A percentile compares a stretch with the other conserved stretches of the same genome.
Evolutionary conservation across 2,329 filamentous ascomycete genomes (phyloP).

Genomic region (Colletotrichum sojae): DNA sequence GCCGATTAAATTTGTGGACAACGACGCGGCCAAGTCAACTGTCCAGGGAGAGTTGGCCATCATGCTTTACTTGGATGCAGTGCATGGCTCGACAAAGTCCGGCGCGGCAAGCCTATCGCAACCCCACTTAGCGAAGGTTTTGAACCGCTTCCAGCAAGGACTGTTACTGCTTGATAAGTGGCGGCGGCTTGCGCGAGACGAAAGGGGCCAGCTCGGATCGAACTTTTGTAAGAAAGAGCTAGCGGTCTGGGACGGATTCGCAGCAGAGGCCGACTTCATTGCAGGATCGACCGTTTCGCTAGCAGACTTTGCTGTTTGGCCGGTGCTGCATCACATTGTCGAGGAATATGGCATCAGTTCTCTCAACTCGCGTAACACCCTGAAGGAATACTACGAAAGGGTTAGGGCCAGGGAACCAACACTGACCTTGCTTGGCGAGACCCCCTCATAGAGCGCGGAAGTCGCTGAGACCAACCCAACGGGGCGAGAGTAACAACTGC

Average conservation of each 20-base stretch:
- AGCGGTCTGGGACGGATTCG: constrained; percentile 57
- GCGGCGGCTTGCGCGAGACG: constrained; percentile 43
- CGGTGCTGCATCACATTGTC: constrained; percentile 64
- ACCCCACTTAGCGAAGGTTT: constrained; percentile 52
- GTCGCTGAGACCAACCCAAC: neutral
- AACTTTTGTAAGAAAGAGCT: constrained; percentile 52
- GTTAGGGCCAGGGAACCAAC: constrained; percentile 45
- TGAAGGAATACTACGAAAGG: constrained; percentile 56
- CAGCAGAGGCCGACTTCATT: constrained; percentile 58
- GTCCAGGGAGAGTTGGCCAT: constrained; percentile 67
- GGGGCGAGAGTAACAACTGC: no score
- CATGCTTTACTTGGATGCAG: constrained; percentile 73
- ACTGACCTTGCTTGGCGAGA: constrained; percentile 42
- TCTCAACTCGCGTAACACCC: constrained; percentile 48
- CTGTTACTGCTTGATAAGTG: constrained; percentile 55
- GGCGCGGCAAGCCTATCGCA: constrained; percentile 44
- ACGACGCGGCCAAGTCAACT: constrained; percentile 62
- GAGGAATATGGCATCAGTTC: constrained; percentile 49
- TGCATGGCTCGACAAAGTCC: constrained; percentile 56
- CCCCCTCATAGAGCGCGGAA: neutral
- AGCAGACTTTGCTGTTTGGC: constrained; percentile 71
- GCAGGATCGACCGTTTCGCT: constrained; percentile 59
- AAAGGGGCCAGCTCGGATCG: constrained; percentile 33
- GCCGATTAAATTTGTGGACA: constrained; percentile 68
- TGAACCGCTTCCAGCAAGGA: constrained; percentile 60